These are phyloP conservation scores for Cubamyces lactineus DNA, from an alignment of 768 basidiomycete genomes.

Conservation along the genomic window DNA sequence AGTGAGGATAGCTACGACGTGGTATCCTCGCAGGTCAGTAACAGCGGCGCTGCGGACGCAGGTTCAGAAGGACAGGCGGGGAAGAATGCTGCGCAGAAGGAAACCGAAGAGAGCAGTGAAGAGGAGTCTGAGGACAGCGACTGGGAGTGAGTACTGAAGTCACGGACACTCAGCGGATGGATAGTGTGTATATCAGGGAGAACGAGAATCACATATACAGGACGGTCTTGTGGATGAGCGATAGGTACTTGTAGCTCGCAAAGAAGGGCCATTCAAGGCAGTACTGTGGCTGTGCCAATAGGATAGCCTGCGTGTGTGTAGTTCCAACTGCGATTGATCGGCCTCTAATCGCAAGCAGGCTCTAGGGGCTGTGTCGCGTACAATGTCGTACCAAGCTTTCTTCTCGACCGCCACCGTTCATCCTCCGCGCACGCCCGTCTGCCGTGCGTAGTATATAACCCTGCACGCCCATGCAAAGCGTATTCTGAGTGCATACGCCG, in stretches of 20 bases:
- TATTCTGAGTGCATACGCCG: no score
- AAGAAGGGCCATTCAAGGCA: neutral
- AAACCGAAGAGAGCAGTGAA: slow-evolving; percentile 14
- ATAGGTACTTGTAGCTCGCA: no score
- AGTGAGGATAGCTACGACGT: slow-evolving; percentile 43
- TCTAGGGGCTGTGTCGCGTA: neutral
- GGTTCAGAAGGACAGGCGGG: neutral
- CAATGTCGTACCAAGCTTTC: neutral
- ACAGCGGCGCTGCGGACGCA: slow-evolving; percentile 22
- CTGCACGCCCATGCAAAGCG: no score
- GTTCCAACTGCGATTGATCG: no score
- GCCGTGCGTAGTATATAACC: neutral
- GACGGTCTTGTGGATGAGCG: no score
- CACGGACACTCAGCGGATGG: neutral
- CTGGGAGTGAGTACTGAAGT: slow-evolving; percentile 25
- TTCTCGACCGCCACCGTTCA: neutral
- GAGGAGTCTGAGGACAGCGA: slow-evolving; percentile 28
- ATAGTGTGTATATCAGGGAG: no score
- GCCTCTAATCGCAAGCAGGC: neutral
- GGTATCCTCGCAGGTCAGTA: slow-evolving; percentile 39
- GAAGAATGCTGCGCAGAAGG: slow-evolving; percentile 1
- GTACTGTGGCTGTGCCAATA: neutral
- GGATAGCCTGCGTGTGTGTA: no score
- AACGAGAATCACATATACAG: no score
- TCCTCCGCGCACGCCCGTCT: neutral